A percentile compares a stretch with the other conserved stretches of the same genome.
phyloP scores from a whole-genome alignment of 257 asterid genomes.

The Oldenlandia corymbosa region DNA sequence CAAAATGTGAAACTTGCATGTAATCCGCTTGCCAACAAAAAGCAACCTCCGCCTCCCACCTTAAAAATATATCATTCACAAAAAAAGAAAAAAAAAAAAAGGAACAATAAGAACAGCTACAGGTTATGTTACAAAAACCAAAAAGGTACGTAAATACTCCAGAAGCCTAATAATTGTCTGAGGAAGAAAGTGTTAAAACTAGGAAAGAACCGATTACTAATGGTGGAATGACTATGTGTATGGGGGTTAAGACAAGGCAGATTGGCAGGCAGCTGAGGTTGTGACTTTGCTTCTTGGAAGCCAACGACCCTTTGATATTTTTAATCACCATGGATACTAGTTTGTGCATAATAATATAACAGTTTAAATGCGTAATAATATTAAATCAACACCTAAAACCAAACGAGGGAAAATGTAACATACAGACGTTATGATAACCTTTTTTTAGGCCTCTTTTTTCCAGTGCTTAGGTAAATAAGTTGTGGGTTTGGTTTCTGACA shows the following conservation, averaged over 20 bases:
- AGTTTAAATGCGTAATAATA: background rate
- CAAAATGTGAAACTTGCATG: slow-evolving; percentile 7
- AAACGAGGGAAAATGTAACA: background rate
- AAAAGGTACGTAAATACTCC: too few relatives aligned
- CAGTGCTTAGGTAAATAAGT: too few relatives aligned
- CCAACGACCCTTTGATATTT: slow-evolving; percentile 14
- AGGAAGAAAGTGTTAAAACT: background rate
- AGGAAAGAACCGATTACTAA: background rate
- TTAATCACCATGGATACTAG: background rate
- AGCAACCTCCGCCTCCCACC: background rate
- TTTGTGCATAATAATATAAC: too few relatives aligned
- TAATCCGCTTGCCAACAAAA: background rate
- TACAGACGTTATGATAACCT: slow-evolving; percentile 9
- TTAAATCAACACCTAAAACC: background rate
- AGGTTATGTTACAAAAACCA: too few relatives aligned
- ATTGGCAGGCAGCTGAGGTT: slow-evolving; percentile 17
- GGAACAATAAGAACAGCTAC: too few relatives aligned
- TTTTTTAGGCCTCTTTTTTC: too few relatives aligned
- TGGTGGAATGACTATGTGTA: background rate
- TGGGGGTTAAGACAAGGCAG: background rate
- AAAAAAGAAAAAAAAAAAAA: background rate
- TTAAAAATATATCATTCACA: slow-evolving; percentile 1
- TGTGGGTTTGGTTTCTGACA: slow-evolving; percentile 16
- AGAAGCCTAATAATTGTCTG: background rate
- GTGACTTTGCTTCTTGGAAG: slow-evolving; percentile 11